Evolutionary conservation across 73 alveolate species (phyloP).

Genomic region (Effrenium voratum): DNA sequence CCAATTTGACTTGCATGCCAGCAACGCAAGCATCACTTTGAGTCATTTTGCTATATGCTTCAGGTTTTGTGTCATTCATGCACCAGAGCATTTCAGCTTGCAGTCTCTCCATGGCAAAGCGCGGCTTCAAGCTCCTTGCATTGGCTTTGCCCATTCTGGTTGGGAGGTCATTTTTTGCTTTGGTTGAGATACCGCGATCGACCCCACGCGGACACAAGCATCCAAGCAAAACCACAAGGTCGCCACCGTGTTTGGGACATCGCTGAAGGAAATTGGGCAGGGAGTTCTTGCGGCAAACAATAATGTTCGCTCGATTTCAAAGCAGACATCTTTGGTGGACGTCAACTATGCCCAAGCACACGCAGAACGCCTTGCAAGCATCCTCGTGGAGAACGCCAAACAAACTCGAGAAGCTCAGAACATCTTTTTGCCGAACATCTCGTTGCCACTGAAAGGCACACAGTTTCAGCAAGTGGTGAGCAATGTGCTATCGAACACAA

Average conservation of each 20-base stretch:
- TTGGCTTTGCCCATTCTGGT: constrained; percentile 31
- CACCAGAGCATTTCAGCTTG: neutral
- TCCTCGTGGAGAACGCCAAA: constrained; percentile 11
- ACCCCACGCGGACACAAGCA: neutral
- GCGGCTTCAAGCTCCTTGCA: constrained; percentile 50
- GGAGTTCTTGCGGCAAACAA: constrained; percentile 30
- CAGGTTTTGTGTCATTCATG: constrained; percentile 20
- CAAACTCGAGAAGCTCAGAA: too few relatives aligned
- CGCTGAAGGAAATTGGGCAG: constrained; percentile 29
- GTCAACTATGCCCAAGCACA: constrained; percentile 24
- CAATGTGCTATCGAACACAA: constrained; percentile 19
- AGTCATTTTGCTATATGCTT: too few relatives aligned
- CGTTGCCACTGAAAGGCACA: constrained; percentile 45
- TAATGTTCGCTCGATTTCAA: neutral
- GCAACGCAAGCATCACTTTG: too few relatives aligned
- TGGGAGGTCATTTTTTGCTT: constrained; percentile 22
- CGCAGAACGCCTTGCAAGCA: constrained; percentile 42
- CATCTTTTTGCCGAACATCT: constrained; percentile 25
- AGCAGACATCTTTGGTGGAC: constrained; percentile 56
- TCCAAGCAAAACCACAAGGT: neutral
- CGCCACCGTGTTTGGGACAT: constrained; percentile 7
- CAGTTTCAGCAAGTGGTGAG: constrained; percentile 54
- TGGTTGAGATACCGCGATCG: constrained; percentile 16
- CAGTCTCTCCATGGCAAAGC: constrained; percentile 32
- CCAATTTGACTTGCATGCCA: too few relatives aligned